Evolutionary conservation across 805 yeast species (phyloP).

Genomic region (Saccharomycopsis babjevae): DNA sequence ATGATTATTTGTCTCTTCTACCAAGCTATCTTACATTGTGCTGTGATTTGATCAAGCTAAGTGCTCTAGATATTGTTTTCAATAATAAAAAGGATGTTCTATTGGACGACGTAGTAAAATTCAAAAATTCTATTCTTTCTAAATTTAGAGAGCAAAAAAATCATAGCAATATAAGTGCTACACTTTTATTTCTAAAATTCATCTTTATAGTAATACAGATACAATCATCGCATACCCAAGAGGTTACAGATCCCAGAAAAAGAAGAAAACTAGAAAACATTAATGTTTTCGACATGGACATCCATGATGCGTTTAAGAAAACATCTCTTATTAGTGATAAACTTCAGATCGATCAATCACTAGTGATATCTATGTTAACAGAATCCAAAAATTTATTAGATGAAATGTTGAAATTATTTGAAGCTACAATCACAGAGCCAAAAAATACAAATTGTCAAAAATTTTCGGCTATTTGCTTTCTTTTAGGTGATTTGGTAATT

Average conservation of each 20-base stretch:
- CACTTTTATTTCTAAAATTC: neutral
- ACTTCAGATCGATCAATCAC: neutral
- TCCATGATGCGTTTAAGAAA: neutral
- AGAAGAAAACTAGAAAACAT: neutral
- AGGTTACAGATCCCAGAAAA: neutral
- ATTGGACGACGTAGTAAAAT: neutral
- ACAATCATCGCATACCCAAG: neutral
- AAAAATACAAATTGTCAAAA: slow-evolving; percentile 10
- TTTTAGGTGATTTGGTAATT: slow-evolving; percentile 10
- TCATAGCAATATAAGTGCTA: neutral
- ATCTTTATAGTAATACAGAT: neutral
- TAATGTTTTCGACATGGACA: neutral
- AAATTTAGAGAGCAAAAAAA: neutral
- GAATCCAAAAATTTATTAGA: slow-evolving; percentile 9
- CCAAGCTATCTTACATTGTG: neutral
- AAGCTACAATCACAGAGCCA: neutral
- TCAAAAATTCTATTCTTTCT: neutral
- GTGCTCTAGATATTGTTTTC: neutral
- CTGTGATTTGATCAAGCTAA: neutral
- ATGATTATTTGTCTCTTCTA: neutral
- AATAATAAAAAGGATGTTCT: neutral
- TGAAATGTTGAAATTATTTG: slow-evolving; percentile 1
- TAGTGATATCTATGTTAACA: neutral
- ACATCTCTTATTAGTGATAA: neutral
- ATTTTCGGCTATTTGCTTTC: slow-evolving; percentile 10